Evolutionary conservation across 176 grass and related monocot genomes (phyloP).

Genomic region (Avena eriantha): DNA sequence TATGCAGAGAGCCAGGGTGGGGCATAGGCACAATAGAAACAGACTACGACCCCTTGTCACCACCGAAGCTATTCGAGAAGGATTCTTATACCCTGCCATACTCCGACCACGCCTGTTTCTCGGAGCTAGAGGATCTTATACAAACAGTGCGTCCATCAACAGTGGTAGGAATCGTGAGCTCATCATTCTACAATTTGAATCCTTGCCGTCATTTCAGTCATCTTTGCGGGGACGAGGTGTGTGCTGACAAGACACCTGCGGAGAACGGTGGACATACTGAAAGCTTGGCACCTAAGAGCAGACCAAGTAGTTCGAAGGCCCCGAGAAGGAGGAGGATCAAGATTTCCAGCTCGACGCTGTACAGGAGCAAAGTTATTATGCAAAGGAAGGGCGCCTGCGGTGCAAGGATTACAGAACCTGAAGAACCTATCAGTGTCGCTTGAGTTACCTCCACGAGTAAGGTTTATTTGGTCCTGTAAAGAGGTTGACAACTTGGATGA

Average conservation of each 20-base stretch:
- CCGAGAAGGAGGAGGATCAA: constrained; percentile 48
- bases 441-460: constrained; percentile 29
- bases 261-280: constrained; percentile 34
- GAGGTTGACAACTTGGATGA: neutral
- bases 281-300: constrained; percentile 47
- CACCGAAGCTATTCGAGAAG: constrained; percentile 59
- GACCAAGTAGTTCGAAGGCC: constrained; percentile 44
- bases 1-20: constrained; percentile 10
- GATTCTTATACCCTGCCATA: constrained; percentile 75
- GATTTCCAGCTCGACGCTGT: constrained; percentile 39
- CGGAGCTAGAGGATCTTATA: constrained; percentile 76
- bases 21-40: constrained; percentile 21
- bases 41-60: constrained; percentile 47
- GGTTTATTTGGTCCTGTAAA: constrained; percentile 9
- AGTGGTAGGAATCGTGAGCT: constrained; percentile 61
- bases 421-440: constrained; percentile 38
- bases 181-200: constrained; percentile 65
- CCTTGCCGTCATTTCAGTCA: constrained; percentile 63
- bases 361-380: constrained; percentile 57
- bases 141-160: constrained; percentile 57
- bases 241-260: neutral
- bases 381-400: constrained; percentile 57
- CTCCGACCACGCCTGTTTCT: constrained; percentile 82
- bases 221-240: constrained; percentile 39
- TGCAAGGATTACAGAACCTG: constrained; percentile 57